phyloP scores from a whole-genome alignment of 1,284 basidiomycete genomes.

The Trichosporon ovoides region DNA sequence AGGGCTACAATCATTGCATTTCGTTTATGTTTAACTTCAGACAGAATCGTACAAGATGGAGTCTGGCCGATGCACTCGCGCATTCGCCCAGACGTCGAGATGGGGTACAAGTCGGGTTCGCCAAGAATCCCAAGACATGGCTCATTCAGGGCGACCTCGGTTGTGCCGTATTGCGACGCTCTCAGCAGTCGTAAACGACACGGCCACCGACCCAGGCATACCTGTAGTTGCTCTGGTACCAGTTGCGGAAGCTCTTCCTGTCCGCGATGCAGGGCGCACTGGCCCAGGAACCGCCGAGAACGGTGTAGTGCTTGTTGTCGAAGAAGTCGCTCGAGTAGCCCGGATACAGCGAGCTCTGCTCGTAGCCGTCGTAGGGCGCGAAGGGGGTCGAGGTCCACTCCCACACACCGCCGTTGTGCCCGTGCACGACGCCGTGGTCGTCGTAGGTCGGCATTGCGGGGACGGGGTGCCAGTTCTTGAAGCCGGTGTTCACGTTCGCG shows the following conservation, averaged over 20 bases:
- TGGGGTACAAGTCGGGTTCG: no score
- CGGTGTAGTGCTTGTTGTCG: constrained; percentile 74
- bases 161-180: no score
- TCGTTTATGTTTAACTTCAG: no score
- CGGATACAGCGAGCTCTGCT: constrained; percentile 71
- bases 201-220: constrained; percentile 75
- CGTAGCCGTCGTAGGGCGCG: constrained; percentile 68
- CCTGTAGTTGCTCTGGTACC: constrained; percentile 77
- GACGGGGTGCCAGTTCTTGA: constrained; percentile 88
- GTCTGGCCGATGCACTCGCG: no score
- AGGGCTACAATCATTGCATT: no score
- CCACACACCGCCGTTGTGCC: constrained; percentile 93
- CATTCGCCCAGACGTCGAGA: no score
- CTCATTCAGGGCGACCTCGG: no score
- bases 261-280: constrained; percentile 76
- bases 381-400: constrained; percentile 90
- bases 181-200: constrained; percentile 64
- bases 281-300: constrained; percentile 84
- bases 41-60: no score
- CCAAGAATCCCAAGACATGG: no score
- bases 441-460: constrained; percentile 52
- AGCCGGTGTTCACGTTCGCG: constrained; percentile 69
- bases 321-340: constrained; percentile 88
- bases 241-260: constrained; percentile 71
- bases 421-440: constrained; percentile 48